Evolutionary conservation across 345 rosid species (phyloP).

Genomic region (Syzygium aqueum): DNA sequence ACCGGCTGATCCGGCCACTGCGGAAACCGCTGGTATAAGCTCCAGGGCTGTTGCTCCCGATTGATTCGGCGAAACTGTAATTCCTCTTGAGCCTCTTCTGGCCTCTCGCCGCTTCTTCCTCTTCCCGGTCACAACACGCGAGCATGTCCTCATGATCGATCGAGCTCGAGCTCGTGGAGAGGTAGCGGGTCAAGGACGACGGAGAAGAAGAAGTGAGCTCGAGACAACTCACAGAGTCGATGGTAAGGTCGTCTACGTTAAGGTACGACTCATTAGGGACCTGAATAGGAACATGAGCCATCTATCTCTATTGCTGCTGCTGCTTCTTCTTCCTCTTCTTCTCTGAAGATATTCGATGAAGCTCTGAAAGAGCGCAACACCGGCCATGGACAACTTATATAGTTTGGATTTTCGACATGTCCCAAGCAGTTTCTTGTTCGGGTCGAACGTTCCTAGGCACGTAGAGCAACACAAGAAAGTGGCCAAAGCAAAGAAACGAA

Average conservation of each 20-base stretch:
- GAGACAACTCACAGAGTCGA: not conserved
- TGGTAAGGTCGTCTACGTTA: not conserved
- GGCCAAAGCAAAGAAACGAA: not conserved
- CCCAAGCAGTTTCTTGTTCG: not conserved
- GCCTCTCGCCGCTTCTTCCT: conserved; percentile 13
- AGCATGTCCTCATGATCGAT: not conserved
- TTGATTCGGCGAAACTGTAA: conserved; percentile 17
- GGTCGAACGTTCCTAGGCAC: not conserved
- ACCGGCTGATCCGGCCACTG: conserved; percentile 10
- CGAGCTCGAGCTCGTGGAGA: conserved; percentile 10
- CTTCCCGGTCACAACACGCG: not conserved
- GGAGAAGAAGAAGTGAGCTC: not conserved
- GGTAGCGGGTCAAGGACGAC: conserved; percentile 10
- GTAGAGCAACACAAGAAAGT: not conserved
- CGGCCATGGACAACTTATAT: conserved; percentile 1
- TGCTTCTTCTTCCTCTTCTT: not conserved
- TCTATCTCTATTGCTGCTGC: not conserved
- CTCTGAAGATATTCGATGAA: not conserved
- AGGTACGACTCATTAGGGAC: not conserved
- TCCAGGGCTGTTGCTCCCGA: conserved; percentile 1
- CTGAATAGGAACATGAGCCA: conserved; percentile 6
- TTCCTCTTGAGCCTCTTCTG: conserved; percentile 23
- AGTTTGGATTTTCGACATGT: not conserved
- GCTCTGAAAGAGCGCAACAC: conserved; percentile 28
- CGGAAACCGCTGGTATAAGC: not conserved